Percentiles rank a stretch among this genome's conserved stretches.
Evolutionary conservation across 768 basidiomycete species (phyloP).

Genomic region (Leucogyrophana mollusca): DNA sequence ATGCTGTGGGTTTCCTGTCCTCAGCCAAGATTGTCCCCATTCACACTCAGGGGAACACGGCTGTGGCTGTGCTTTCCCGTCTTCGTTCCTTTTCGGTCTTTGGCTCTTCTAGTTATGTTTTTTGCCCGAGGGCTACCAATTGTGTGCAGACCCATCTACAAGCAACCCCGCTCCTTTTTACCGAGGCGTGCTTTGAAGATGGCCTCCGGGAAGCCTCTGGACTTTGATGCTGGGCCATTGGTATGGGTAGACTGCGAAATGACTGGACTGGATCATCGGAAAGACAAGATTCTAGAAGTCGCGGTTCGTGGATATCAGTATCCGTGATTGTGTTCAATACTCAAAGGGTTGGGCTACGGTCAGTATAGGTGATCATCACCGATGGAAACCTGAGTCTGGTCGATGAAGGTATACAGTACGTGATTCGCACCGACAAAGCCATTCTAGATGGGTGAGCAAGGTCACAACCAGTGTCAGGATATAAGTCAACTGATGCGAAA

Average conservation of each 20-base stretch:
- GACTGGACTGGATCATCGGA: slow-evolving; percentile 69
- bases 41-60: too few relatives aligned
- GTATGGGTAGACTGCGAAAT: slow-evolving; percentile 91
- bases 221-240: slow-evolving; percentile 59
- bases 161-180: too few relatives aligned
- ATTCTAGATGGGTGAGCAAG: slow-evolving; percentile 64
- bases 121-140: too few relatives aligned
- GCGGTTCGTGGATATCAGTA: slow-evolving; percentile 43
- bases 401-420: slow-evolving; percentile 76
- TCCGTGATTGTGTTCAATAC: neutral
- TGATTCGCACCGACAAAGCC: slow-evolving; percentile 71
- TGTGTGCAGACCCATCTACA: too few relatives aligned
- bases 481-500: neutral
- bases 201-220: slow-evolving; percentile 38
- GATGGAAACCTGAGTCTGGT: slow-evolving; percentile 79
- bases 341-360: too few relatives aligned
- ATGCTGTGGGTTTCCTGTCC: too few relatives aligned
- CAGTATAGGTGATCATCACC: slow-evolving; percentile 75
- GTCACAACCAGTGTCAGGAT: slow-evolving; percentile 2
- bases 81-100: too few relatives aligned
- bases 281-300: slow-evolving; percentile 78
- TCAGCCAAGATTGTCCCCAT: too few relatives aligned
- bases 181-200: too few relatives aligned
- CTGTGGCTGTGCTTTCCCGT: too few relatives aligned
- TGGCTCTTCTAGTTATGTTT: too few relatives aligned